Conservation (phyloP, 163 green algal species). For the Scenedesmus sp. region DNA sequence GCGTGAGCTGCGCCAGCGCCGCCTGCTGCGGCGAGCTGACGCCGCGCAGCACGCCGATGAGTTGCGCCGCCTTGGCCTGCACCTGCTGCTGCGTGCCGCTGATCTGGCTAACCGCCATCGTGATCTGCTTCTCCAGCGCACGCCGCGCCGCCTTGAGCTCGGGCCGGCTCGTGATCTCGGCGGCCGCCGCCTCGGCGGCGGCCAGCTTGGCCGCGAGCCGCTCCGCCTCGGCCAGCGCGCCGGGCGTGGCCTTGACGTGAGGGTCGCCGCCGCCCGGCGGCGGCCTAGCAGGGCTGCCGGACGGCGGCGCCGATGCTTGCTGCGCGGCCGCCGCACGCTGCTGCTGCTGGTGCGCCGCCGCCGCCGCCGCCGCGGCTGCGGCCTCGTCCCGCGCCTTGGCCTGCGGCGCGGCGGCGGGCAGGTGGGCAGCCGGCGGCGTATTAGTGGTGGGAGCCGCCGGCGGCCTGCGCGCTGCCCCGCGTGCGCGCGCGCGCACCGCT, state of each 20-base stretch:
- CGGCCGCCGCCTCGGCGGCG: slow-evolving; percentile 29
- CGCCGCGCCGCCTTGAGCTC: slow-evolving; percentile 38
- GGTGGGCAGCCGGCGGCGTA: no score
- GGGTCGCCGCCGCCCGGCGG: not conserved
- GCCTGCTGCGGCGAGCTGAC: slow-evolving; percentile 9
- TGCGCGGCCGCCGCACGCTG: not conserved
- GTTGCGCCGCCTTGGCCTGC: slow-evolving; percentile 23
- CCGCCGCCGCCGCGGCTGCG: slow-evolving; percentile 16
- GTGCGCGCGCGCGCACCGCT: slow-evolving; percentile 1
- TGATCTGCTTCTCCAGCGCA: slow-evolving; percentile 40
- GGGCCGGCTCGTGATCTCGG: slow-evolving; percentile 15
- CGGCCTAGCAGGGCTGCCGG: not conserved
- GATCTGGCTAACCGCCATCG: slow-evolving; percentile 39
- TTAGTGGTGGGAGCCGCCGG: no score
- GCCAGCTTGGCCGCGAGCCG: slow-evolving; percentile 11
- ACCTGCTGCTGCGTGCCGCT: slow-evolving; percentile 41
- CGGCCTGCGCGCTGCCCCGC: no score
- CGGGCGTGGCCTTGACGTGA: slow-evolving; percentile 16
- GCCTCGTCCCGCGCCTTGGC: slow-evolving; percentile 11
- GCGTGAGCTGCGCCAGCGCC: slow-evolving; percentile 4
- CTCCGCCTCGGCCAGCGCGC: slow-evolving; percentile 15
- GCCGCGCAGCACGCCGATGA: slow-evolving; percentile 4
- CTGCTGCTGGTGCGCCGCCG: slow-evolving; percentile 28
- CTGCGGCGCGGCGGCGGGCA: not conserved
- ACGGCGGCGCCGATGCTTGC: slow-evolving; percentile 11